phyloP scores from a whole-genome alignment of 176 grass and related monocot genomes.

The Aegilops bicornis region DNA sequence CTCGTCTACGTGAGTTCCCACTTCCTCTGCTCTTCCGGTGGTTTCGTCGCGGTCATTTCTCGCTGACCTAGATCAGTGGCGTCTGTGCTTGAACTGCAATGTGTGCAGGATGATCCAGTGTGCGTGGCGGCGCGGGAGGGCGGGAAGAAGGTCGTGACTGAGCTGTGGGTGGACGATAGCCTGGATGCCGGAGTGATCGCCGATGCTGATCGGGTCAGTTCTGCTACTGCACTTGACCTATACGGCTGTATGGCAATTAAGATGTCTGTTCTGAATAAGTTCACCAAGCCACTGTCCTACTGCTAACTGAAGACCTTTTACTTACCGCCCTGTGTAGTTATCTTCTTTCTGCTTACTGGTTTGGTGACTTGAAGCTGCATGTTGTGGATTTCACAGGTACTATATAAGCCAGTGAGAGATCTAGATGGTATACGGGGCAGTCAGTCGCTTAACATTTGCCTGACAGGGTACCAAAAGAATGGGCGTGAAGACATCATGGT shows the following conservation, averaged over 20 bases:
- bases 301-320: background rate
- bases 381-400: constrained; percentile 40
- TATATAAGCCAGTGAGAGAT: constrained; percentile 82
- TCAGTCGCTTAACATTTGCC: constrained; percentile 60
- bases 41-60: background rate
- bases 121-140: constrained; percentile 61
- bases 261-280: background rate
- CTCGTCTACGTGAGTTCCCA: constrained; percentile 53
- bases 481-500: constrained; percentile 83
- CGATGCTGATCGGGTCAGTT: constrained; percentile 65
- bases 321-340: background rate
- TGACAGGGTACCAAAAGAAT: constrained; percentile 90
- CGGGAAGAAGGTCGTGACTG: constrained; percentile 72
- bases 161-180: constrained; percentile 72
- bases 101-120: constrained; percentile 59
- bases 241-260: background rate
- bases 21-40: background rate
- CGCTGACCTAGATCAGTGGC: background rate
- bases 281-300: background rate
- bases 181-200: constrained; percentile 43
- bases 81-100: background rate
- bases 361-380: background rate
- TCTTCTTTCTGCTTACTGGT: background rate
- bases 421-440: constrained; percentile 68
- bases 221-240: background rate